Base-by-base conservation (phyloP, 352 stramenopile species). In the Phytopythium boreale region DNA sequence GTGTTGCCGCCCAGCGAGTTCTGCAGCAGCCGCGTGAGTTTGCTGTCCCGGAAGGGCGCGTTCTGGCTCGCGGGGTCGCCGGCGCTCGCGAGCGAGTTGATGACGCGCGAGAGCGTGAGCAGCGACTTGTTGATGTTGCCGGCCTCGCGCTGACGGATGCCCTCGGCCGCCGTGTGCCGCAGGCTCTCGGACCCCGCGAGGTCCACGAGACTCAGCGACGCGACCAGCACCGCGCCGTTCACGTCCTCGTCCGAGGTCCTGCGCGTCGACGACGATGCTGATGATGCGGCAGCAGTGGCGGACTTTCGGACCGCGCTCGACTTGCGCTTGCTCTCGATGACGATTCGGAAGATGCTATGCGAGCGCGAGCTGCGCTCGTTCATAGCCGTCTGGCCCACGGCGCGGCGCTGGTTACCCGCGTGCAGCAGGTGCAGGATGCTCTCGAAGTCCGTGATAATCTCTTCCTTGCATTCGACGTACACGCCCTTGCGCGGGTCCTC, bases 91-190 rank as follows among this genome's bases (percentile, higher is more conserved):
- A 93, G 72, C n/a, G 83, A 74, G 47, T 92, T 89, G 68, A 99
- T 99, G 2, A 99, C 96, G 52, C 92, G 89, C 56, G 93, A 97
- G 22, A 99, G 84, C 55, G 96, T 98, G 47, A 98, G 83, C 34
- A 99, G 83, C 77, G 89, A 98, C 77, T 97, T 92, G 79, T 99
- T 99, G 78, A 99, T 99, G 69, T 98, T 98, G 26, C 89, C 87
- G 44, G 95, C 95, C 70, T 99, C 97, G 66, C 98, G 97, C 74
- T 98, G 92, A 41, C 95, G 88, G 51, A 96, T 85, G 14, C 97
- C 97, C 44, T 97, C 97, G 1, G 96, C 95, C 9, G 87, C 93
- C 34, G 97, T 99, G 72, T 98, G 89, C 49, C 96, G 82, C 59
- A 98, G 85, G 77, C 95, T 98, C 74, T 99, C 97, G 2, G 91